A percentile compares a stretch with the other conserved stretches of the same genome.
These are phyloP conservation scores for Penicillium daleae DNA, from an alignment of 495 filamentous ascomycete species.

Conservation along the genomic window DNA sequence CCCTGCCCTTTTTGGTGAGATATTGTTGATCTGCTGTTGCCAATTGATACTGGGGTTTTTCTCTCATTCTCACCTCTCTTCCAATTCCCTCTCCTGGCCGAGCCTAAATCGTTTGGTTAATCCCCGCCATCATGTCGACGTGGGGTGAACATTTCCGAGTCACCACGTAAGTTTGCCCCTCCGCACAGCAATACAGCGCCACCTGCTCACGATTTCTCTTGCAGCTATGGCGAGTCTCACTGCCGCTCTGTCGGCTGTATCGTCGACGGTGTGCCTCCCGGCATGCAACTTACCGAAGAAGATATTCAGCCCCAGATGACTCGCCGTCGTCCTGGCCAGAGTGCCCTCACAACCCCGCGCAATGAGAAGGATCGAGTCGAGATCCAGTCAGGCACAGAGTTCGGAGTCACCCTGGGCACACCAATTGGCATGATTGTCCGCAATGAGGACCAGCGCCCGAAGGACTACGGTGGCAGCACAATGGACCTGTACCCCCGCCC, in stretches of 20 bases:
- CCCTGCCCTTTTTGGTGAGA: not conserved
- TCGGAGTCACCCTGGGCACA: slow-evolving; percentile 88
- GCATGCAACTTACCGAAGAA: slow-evolving; percentile 82
- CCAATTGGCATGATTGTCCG: slow-evolving; percentile 86
- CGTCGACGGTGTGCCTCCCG: slow-evolving; percentile 86
- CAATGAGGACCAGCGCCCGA: slow-evolving; percentile 92
- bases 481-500: slow-evolving; percentile 93
- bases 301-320: slow-evolving; percentile 97
- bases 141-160: slow-evolving; percentile 86
- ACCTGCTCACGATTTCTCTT: slow-evolving; percentile 14
- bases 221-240: slow-evolving; percentile 87
- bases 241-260: slow-evolving; percentile 90
- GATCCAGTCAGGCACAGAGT: slow-evolving; percentile 94
- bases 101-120: slow-evolving; percentile 9
- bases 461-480: slow-evolving; percentile 89
- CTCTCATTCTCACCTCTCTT: not conserved
- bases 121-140: slow-evolving; percentile 70
- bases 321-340: slow-evolving; percentile 87
- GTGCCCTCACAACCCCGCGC: slow-evolving; percentile 85
- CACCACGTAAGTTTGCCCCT: slow-evolving; percentile 68
- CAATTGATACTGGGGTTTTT: slow-evolving; percentile 6
- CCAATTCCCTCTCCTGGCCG: slow-evolving; percentile 3
- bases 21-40: not conserved
- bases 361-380: slow-evolving; percentile 90
- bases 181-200: slow-evolving; percentile 9